Percentiles rank a stretch among this genome's conserved stretches.
Evolutionary conservation across 176 grass and related monocot species (phyloP).

Genomic region (Phoenix dactylifera): DNA sequence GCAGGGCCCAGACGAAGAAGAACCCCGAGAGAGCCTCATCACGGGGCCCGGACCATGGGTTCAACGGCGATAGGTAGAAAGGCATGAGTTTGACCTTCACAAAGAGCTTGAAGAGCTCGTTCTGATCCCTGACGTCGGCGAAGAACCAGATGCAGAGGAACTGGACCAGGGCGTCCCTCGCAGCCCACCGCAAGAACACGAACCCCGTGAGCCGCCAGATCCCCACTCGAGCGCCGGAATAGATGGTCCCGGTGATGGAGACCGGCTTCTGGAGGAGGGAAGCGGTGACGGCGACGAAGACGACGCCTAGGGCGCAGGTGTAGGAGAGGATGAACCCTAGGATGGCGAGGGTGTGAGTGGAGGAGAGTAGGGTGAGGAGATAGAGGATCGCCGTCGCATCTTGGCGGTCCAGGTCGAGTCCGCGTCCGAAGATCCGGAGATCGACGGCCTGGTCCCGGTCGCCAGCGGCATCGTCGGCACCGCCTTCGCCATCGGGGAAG

Average conservation of each 20-base stretch:
- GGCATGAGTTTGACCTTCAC: slow-evolving; percentile 74
- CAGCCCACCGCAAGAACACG: slow-evolving; percentile 67
- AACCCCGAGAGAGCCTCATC: slow-evolving; percentile 50
- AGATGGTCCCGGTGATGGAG: slow-evolving; percentile 22
- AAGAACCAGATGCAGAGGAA: slow-evolving; percentile 80
- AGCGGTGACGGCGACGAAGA: slow-evolving; percentile 45
- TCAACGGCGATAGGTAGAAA: slow-evolving; percentile 49
- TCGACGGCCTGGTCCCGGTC: slow-evolving; percentile 14
- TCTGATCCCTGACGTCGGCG: slow-evolving; percentile 52
- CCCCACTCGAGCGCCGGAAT: slow-evolving; percentile 27
- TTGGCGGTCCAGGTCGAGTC: slow-evolving; percentile 44
- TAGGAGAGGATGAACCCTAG: slow-evolving; percentile 55
- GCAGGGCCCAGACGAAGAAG: slow-evolving; percentile 64
- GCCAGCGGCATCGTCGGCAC: not conserved
- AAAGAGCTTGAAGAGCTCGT: slow-evolving; percentile 71
- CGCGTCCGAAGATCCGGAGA: slow-evolving; percentile 24
- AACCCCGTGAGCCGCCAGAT: slow-evolving; percentile 45
- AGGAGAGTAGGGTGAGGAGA: slow-evolving; percentile 59
- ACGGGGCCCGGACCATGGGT: slow-evolving; percentile 39
- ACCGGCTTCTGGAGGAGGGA: slow-evolving; percentile 27
- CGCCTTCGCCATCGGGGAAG: not conserved
- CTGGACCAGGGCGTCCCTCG: slow-evolving; percentile 61
- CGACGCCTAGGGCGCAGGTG: slow-evolving; percentile 46
- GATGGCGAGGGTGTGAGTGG: slow-evolving; percentile 54
- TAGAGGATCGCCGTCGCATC: slow-evolving; percentile 52